phyloP scores from a whole-genome alignment of 768 basidiomycete genomes.

The Plicaturopsis crispa region DNA sequence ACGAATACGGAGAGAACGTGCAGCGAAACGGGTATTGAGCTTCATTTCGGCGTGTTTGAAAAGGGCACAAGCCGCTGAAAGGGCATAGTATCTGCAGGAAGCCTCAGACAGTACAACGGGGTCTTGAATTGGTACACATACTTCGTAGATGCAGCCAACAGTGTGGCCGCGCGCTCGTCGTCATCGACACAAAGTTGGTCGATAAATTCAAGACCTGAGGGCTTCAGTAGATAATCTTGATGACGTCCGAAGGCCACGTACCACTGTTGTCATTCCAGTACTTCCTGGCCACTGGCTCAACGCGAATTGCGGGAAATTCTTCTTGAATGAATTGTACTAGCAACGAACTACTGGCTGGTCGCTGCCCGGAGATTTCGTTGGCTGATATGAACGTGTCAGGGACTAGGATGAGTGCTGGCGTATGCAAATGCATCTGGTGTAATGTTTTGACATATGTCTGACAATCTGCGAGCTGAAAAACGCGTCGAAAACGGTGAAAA shows the following conservation, averaged over 20 bases:
- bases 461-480: constrained; percentile 67
- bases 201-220: constrained; percentile 69
- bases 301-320: constrained; percentile 58
- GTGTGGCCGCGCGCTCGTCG: constrained; percentile 72
- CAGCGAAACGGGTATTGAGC: constrained; percentile 64
- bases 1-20: constrained; percentile 62
- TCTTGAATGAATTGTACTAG: constrained; percentile 68
- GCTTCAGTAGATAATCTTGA: constrained; percentile 1
- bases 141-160: constrained; percentile 80
- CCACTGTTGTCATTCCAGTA: constrained; percentile 86
- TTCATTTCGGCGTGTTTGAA: constrained; percentile 78
- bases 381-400: constrained; percentile 74
- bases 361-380: constrained; percentile 43
- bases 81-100: constrained; percentile 70
- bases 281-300: constrained; percentile 68
- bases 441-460: constrained; percentile 86
- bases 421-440: constrained; percentile 77
- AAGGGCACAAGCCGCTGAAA: constrained; percentile 79
- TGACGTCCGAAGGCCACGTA: constrained; percentile 16
- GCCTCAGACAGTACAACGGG: constrained; percentile 1
- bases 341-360: constrained; percentile 42
- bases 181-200: constrained; percentile 73
- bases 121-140: constrained; percentile 24
- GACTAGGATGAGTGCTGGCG: constrained; percentile 64
- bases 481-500: not conserved